Evolutionary conservation across 2,329 filamentous ascomycete genomes (phyloP).

Genomic region (Zasmidium citrigriseum): DNA sequence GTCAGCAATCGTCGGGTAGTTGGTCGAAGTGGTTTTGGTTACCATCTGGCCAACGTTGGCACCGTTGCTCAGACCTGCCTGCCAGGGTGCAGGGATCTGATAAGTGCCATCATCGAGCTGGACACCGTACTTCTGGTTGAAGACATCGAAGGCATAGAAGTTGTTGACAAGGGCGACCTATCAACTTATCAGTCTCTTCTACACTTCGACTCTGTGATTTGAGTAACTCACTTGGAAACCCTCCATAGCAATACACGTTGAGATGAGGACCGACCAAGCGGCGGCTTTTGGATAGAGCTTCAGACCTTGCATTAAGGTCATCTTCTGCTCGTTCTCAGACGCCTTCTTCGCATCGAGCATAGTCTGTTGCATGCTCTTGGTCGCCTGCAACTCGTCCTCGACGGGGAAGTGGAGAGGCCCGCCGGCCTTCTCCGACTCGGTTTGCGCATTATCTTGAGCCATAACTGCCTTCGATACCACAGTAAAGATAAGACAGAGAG

Average conservation of each 20-base stretch:
- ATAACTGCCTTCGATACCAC: no score
- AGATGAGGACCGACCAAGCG: conserved; percentile 79
- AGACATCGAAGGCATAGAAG: conserved; percentile 61
- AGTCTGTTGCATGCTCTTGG: conserved; percentile 29
- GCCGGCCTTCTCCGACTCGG: background rate
- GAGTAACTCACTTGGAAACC: background rate
- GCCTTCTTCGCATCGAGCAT: conserved; percentile 46
- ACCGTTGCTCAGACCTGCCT: conserved; percentile 50
- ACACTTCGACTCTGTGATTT: no score
- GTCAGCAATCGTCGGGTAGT: no score
- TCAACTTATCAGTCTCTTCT: conserved; percentile 70
- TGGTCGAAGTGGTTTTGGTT: no score
- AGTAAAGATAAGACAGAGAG: no score
- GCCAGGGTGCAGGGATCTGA: conserved; percentile 46
- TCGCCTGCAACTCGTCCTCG: conserved; percentile 35
- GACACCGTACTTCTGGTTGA: conserved; percentile 47
- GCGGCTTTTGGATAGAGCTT: conserved; percentile 85
- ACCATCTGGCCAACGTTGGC: conserved; percentile 48
- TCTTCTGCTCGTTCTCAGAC: conserved; percentile 51
- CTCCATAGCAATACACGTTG: conserved; percentile 62
- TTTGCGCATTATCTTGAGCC: background rate
- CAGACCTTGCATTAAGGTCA: conserved; percentile 70
- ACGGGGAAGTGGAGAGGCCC: conserved; percentile 22
- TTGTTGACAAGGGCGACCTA: conserved; percentile 80
- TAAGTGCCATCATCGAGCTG: conserved; percentile 38